A percentile compares a stretch with the other conserved stretches of the same genome.
These are phyloP conservation scores for Diddensiella caesifluorescens DNA, from an alignment of 805 yeast species.

Conservation along the genomic window DNA sequence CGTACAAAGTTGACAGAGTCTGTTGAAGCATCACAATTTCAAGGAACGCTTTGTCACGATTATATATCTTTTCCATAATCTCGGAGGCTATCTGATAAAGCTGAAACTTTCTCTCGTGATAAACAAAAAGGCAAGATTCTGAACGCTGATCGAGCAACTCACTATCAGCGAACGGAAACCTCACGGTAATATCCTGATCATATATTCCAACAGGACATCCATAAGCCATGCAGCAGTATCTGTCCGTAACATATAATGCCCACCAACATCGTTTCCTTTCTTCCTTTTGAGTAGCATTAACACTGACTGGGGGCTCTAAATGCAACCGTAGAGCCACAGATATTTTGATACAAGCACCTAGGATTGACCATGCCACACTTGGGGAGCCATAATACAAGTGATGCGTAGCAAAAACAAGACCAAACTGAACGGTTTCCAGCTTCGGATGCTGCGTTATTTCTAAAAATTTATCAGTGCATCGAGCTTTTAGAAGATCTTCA, in stretches of 20 bases:
- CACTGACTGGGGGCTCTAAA: constrained; percentile 9
- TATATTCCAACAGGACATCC: constrained; percentile 15
- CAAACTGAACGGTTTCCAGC: constrained; percentile 12
- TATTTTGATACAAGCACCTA: constrained; percentile 10
- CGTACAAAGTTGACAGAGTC: constrained; percentile 7
- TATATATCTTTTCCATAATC: constrained; percentile 11
- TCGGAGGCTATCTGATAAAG: constrained; percentile 13
- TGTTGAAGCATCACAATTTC: constrained; percentile 12
- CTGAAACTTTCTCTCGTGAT: constrained; percentile 7
- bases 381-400: constrained; percentile 13
- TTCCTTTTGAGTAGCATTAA: constrained; percentile 4
- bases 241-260: constrained; percentile 15
- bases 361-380: constrained; percentile 12
- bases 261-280: constrained; percentile 13
- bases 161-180: constrained; percentile 8
- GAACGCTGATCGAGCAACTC: not conserved
- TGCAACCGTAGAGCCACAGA: constrained; percentile 10
- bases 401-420: constrained; percentile 11
- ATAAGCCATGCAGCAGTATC: constrained; percentile 15
- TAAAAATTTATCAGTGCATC: constrained; percentile 7
- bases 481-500: constrained; percentile 1
- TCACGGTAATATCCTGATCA: constrained; percentile 12
- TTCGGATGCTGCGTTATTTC: constrained; percentile 4
- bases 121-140: constrained; percentile 6
- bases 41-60: constrained; percentile 12